Percentiles rank a stretch among this genome's conserved stretches.
phyloP scores from a whole-genome alignment of 805 yeast genomes.

The Saccharomycopsis capsularis region DNA sequence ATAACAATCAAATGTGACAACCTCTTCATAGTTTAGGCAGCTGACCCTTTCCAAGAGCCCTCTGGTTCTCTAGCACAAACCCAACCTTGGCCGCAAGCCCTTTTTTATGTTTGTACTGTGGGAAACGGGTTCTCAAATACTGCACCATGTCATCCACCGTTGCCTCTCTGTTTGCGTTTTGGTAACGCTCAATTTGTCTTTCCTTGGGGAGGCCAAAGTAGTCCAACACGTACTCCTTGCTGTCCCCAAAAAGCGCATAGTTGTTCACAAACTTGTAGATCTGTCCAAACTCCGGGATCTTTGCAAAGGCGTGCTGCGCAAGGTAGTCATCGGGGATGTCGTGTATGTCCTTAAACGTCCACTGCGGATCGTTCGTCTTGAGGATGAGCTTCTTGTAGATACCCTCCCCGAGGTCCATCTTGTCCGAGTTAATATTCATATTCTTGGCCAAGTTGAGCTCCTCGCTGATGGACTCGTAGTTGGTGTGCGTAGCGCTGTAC shows the following conservation, averaged over 20 bases:
- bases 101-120: conserved; percentile 11
- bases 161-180: neutral
- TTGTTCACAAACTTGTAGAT: conserved; percentile 13
- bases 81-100: conserved; percentile 12
- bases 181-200: neutral
- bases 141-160: neutral
- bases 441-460: conserved; percentile 75
- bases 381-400: conserved; percentile 58
- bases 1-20: too few species aligned
- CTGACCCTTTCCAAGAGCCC: neutral
- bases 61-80: neutral
- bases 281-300: conserved; percentile 12
- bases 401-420: conserved; percentile 58
- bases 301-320: conserved; percentile 2
- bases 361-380: conserved; percentile 48
- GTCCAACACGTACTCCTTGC: conserved; percentile 12
- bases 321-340: conserved; percentile 24
- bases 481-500: conserved; percentile 48
- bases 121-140: neutral
- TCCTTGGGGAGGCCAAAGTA: conserved; percentile 13
- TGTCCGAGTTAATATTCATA: conserved; percentile 49
- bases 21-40: too few species aligned
- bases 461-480: conserved; percentile 57
- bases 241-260: conserved; percentile 13
- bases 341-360: conserved; percentile 39